Evolutionary conservation across 345 rosid genomes (phyloP).

Genomic region (Arabis hirsuta): DNA sequence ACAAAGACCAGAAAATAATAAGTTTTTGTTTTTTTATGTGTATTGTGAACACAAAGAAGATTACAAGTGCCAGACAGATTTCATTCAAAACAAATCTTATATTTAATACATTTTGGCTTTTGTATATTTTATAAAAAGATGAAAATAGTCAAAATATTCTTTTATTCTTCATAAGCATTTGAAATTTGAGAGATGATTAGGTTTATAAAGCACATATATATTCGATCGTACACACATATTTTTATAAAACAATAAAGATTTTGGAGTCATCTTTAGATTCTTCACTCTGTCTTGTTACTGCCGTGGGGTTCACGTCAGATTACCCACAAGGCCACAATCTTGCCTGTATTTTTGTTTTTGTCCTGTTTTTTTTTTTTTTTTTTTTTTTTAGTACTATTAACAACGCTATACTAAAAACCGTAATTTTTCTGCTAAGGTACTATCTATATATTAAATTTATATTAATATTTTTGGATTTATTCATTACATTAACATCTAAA

Average conservation of each 20-base stretch:
- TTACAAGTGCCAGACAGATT: conserved; percentile 31
- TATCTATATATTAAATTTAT: neutral
- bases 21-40: neutral
- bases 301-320: conserved; percentile 45
- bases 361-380: neutral
- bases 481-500: no score
- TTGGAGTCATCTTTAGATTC: conserved; percentile 38
- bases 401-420: conserved; percentile 6
- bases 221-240: neutral
- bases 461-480: no score
- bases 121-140: neutral
- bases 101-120: conserved; percentile 17
- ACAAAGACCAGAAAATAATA: conserved; percentile 21
- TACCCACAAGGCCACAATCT: conserved; percentile 32
- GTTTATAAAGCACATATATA: conserved; percentile 11
- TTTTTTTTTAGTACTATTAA: neutral
- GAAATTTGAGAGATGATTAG: neutral
- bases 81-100: neutral
- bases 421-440: conserved; percentile 5
- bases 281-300: conserved; percentile 39
- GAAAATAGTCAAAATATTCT: conserved; percentile 23
- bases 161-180: conserved; percentile 27
- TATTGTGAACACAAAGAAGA: conserved; percentile 23
- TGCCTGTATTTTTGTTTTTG: conserved; percentile 21
- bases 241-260: conserved; percentile 13